A percentile compares a stretch with the other conserved stretches of the same genome.
phyloP scores from a whole-genome alignment of 805 yeast species.

The Teunomyces funiuensis region DNA sequence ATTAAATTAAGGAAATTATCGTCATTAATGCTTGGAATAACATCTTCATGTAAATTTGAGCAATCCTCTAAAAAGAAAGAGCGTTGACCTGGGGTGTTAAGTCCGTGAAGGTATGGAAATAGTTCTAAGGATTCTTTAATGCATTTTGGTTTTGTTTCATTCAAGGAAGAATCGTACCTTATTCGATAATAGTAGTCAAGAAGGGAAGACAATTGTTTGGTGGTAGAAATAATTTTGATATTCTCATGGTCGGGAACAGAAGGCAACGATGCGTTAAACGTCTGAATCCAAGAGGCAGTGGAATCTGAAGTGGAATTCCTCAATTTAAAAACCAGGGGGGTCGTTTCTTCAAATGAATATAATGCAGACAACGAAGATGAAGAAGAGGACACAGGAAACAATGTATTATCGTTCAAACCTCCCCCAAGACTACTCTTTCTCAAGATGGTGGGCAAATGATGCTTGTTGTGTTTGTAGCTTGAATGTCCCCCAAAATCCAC shows the following conservation, averaged over 20 bases:
- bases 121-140: conserved; percentile 9
- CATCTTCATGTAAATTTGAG: conserved; percentile 7
- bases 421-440: conserved; percentile 2
- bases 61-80: conserved; percentile 23
- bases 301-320: background rate
- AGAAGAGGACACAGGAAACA: background rate
- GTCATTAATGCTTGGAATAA: background rate
- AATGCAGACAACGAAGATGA: background rate
- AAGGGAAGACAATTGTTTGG: conserved; percentile 7
- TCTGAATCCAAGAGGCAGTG: conserved; percentile 13
- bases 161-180: conserved; percentile 3
- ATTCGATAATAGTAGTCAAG: conserved; percentile 11
- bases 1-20: conserved; percentile 11
- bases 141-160: background rate
- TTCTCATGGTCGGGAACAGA: conserved; percentile 8
- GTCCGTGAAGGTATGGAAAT: conserved; percentile 39
- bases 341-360: conserved; percentile 2
- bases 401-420: background rate
- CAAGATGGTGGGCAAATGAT: conserved; percentile 1
- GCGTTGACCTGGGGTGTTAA: conserved; percentile 25
- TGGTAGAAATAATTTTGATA: conserved; percentile 9
- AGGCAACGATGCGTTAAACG: conserved; percentile 11
- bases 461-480: background rate
- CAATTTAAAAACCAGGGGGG: background rate
- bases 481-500: background rate